These are phyloP conservation scores for Taiozyma sp. DNA, from an alignment of 1,139 yeast genomes.

Conservation along the genomic window DNA sequence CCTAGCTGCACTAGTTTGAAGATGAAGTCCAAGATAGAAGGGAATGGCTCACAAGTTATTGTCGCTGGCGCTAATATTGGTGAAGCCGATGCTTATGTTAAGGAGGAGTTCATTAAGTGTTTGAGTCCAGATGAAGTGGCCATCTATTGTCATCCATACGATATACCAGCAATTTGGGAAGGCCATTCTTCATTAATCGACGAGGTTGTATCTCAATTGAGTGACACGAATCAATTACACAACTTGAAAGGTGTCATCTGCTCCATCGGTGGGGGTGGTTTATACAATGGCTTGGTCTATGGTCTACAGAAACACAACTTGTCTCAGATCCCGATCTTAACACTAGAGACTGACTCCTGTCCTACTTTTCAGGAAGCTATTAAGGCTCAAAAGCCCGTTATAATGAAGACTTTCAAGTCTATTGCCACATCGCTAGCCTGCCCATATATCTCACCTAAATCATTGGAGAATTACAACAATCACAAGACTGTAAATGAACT, in stretches of 20 bases:
- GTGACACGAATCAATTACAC: conserved; percentile 19
- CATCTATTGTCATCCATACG: conserved; percentile 70
- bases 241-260: conserved; percentile 57
- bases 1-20: conserved; percentile 43
- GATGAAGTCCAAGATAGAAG: conserved; percentile 36
- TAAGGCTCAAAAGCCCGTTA: conserved; percentile 38
- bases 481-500: conserved; percentile 40
- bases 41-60: conserved; percentile 50
- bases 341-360: conserved; percentile 58
- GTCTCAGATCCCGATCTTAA: conserved; percentile 40
- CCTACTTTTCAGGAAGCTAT: conserved; percentile 52
- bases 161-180: conserved; percentile 59
- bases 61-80: conserved; percentile 56
- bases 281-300: conserved; percentile 55
- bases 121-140: conserved; percentile 31
- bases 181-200: conserved; percentile 61
- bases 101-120: conserved; percentile 32
- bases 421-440: conserved; percentile 63
- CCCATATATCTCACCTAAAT: conserved; percentile 43
- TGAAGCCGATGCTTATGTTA: conserved; percentile 58
- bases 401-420: conserved; percentile 43
- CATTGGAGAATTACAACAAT: conserved; percentile 38
- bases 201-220: conserved; percentile 46
- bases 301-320: conserved; percentile 45
- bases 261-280: conserved; percentile 76